Base-by-base conservation (phyloP, 306 rosid genomes). In the Leucaena leucocephala region DNA sequence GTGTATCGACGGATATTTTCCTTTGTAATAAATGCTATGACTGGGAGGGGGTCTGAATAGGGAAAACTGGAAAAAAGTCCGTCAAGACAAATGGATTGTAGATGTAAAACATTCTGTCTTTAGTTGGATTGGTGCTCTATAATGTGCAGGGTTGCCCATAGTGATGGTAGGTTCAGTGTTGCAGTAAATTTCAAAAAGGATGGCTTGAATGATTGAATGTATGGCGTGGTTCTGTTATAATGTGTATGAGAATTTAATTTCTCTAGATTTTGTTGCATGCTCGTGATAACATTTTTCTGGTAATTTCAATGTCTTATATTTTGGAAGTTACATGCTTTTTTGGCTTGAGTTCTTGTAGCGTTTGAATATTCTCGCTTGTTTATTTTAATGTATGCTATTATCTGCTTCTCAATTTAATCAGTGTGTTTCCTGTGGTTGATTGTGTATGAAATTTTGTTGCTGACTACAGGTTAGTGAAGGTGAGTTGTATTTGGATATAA, bases 381-480 rank as follows among this genome's bases (percentile, higher is more conserved):
- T 54, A 10, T 61, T 17, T 6, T 15, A 55, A 55, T 59, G 17
- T 4, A 5, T 59, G 16, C 66, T 8, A 11, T 22, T 11, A 27
- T 55, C 65, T 74, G 33, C 54, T 52, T 17, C 22, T 7, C 5
- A 27, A 10, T 27, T 59, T 0, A 16, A 17, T 78, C 38, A 6
- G 15, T 72, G 3, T 13, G 58, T 43, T 43, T 84, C 68, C n/a
- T 62, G 55, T 33, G 33, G 71, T 40, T 74, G 73, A 80, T 42
- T 62, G n/a, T 68, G 40, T 55, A 4, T 46, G 3, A 64, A 38
- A 44, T 77, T 65, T 77, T 48, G 75, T 76, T 50, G 57, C 6
- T 85, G 64, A 9, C 11, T 45, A 16, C 84, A 87, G 90, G 88
- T 78, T 82, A 39, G 69, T 76, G 75, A 74, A 78, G 85, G 89